Base-by-base conservation (phyloP, 495 filamentous ascomycete genomes). In the Penicillium goetzii region DNA sequence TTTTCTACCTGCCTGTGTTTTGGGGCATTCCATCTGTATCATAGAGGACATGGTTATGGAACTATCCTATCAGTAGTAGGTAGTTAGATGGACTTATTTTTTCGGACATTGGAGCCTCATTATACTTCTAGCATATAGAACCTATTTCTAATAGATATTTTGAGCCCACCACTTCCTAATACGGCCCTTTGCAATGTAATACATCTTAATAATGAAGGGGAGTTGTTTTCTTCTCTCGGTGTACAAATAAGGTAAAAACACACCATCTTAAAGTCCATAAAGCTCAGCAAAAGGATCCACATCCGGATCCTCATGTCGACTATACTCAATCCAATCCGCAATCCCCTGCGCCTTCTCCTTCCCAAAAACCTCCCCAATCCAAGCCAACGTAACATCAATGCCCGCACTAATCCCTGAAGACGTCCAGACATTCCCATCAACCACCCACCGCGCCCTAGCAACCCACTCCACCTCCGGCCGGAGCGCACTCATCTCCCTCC, bases 351-450 rank as follows among this genome's bases (percentile, higher is more conserved):
- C 70, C 45, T 47, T 58, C 19, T 66, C 55, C 23, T 63, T 41
- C 2, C 70, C 64, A 58, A 55, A 72, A 12, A 66, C 32, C 34
- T 66, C 56, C 56, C 21, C 67, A 64, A 72, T 68, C 70, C 70
- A 72, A 51, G 70, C 70, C 23, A 77, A 52, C 12, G 65, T 84
- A 41, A 84, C 78, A 78, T 92, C 89, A n/a, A 89, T 86, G 0
- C 88, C 89, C n/a, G 85, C 83, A 45, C 78, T 82, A 0, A 89
- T 74, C 1, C 86, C 88, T 1, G 86, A 84, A 0, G 80, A 80
- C 11, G 85, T 89, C 88, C 89, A 92, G 0, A 90, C 65, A 65
- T 89, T 88, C 19, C 87, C 88, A 74, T 89, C 87, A 5, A 71
- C 64, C 1, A 87, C 83, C 89, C 89, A 91, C 56, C 89, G 73